Percentiles rank a stretch among this genome's conserved stretches.
phyloP scores from a whole-genome alignment of 2,329 filamentous ascomycete genomes.

The Aspergillus carbonarius region DNA sequence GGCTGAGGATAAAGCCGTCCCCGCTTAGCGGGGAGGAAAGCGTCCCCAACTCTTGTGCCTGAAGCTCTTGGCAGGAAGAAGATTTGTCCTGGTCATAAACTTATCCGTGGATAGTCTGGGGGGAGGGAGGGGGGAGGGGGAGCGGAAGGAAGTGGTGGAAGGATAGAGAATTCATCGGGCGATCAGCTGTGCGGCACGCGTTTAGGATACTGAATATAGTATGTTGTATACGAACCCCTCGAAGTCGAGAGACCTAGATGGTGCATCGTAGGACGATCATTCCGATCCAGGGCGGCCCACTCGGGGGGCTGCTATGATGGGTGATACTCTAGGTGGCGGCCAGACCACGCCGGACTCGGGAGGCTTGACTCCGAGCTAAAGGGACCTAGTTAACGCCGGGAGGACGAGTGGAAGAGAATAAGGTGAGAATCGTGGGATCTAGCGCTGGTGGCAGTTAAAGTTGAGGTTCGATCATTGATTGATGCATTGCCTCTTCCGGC shows the following conservation, averaged over 20 bases:
- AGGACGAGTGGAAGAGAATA: constrained; percentile 1
- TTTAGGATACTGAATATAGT: background rate
- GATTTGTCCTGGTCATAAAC: background rate
- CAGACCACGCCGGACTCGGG: background rate
- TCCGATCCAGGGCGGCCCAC: constrained; percentile 5
- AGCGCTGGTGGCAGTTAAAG: constrained; percentile 2
- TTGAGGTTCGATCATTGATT: background rate
- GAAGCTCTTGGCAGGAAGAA: background rate
- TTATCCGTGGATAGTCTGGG: background rate
- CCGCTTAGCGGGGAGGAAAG: background rate
- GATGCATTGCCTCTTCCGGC: constrained; percentile 8
- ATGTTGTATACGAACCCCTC: background rate
- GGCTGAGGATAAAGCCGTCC: background rate
- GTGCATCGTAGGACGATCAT: background rate
- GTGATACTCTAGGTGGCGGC: background rate
- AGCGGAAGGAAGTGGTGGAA: background rate
- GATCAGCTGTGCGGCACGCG: background rate
- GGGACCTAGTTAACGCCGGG: background rate
- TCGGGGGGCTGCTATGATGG: background rate
- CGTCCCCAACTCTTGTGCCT: background rate
- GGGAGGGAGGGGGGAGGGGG: background rate
- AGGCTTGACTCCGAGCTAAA: background rate
- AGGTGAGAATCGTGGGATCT: background rate
- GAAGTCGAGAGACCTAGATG: background rate
- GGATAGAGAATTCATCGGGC: background rate